Percentiles rank a stretch among this genome's conserved stretches.
Conservation (phyloP, 2,329 filamentous ascomycete genomes). For the Colletotrichum tabaci region DNA sequence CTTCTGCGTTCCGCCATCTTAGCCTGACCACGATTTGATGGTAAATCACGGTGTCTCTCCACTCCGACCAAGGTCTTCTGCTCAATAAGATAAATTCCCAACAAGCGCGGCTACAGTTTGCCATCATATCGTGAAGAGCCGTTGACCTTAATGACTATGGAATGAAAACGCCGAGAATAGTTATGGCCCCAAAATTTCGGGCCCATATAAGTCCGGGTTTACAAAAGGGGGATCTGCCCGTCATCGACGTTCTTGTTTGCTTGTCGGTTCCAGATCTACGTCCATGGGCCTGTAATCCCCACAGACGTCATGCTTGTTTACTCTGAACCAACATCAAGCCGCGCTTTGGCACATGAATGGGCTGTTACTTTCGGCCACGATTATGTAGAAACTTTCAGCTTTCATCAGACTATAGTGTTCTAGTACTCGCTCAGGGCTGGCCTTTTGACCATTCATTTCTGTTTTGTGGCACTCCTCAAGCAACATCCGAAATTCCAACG, state of each 20-base stretch:
- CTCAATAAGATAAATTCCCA: too few relatives aligned
- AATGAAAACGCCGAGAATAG: neutral
- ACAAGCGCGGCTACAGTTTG: neutral
- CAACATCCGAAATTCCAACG: constrained; percentile 15
- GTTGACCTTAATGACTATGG: neutral
- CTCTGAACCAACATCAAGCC: neutral
- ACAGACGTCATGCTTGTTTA: constrained; percentile 15
- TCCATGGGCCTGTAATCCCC: neutral
- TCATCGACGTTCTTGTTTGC: neutral
- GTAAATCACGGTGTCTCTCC: neutral
- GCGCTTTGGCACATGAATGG: neutral
- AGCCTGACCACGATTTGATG: neutral
- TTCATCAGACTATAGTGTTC: constrained; percentile 4
- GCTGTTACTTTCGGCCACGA: neutral
- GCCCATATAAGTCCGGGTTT: neutral
- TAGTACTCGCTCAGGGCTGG: neutral
- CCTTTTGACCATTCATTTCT: neutral
- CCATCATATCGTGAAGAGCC: neutral
- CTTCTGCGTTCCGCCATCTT: neutral
- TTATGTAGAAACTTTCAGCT: neutral
- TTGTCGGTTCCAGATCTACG: constrained; percentile 2
- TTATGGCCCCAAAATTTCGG: neutral
- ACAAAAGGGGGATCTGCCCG: neutral
- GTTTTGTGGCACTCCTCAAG: neutral
- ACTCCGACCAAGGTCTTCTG: neutral